A percentile compares a stretch with the other conserved stretches of the same genome.
Evolutionary conservation across 257 asterid genomes (phyloP).

Genomic region (Capsicum chinense): DNA sequence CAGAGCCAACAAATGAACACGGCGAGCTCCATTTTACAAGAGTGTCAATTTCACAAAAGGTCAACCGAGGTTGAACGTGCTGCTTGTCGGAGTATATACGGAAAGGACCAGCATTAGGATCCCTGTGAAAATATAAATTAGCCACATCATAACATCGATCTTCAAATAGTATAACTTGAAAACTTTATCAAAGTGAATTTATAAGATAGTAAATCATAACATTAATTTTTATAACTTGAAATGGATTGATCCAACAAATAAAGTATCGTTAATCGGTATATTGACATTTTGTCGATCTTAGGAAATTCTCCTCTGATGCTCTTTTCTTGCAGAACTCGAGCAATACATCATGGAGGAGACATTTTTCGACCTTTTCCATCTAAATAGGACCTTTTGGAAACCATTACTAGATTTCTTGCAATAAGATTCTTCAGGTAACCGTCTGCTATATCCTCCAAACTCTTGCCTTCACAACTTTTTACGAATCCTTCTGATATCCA

Average conservation of each 20-base stretch:
- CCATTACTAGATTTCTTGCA: constrained; percentile 24
- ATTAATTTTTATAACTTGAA: background rate
- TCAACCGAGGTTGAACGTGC: background rate
- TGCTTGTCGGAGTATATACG: background rate
- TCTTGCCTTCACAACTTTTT: background rate
- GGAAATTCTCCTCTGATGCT: constrained; percentile 30
- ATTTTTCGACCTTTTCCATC: constrained; percentile 27
- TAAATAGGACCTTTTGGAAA: background rate
- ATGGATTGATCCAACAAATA: background rate
- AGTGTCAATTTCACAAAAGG: background rate
- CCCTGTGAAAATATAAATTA: background rate
- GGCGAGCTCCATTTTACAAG: background rate
- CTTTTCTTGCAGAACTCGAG: constrained; percentile 31
- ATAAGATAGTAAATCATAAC: no score
- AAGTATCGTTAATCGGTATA: background rate
- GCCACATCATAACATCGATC: no score
- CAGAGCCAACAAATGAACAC: background rate
- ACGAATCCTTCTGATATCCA: background rate
- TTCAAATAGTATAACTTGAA: no score
- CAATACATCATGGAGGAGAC: constrained; percentile 31
- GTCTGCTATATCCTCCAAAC: background rate
- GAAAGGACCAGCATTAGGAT: background rate
- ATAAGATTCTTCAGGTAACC: background rate
- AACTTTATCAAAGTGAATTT: no score
- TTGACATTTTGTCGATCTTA: background rate